phyloP scores from a whole-genome alignment of 345 rosid genomes.

The Brassica juncea region DNA sequence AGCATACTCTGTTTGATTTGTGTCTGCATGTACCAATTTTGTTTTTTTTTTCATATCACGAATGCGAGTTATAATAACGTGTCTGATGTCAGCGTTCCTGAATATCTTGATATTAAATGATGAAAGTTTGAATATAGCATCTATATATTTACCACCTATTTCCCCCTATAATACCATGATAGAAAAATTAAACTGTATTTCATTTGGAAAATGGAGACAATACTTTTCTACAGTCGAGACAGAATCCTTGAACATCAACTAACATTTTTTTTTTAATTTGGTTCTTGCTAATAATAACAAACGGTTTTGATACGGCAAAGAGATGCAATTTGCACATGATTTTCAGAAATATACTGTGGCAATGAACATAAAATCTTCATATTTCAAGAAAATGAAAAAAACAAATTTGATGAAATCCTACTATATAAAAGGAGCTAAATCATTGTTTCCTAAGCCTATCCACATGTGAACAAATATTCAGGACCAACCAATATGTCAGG shows the following conservation, averaged over 20 bases:
- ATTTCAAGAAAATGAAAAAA: background rate
- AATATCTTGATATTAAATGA: background rate
- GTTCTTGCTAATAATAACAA: background rate
- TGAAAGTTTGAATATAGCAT: background rate
- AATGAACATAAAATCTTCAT: background rate
- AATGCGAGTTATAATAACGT: background rate
- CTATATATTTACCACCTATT: background rate
- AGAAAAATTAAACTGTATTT: background rate
- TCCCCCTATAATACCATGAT: background rate
- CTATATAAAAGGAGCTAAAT: too few species aligned
- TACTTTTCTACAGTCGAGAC: background rate
- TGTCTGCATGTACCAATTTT: background rate
- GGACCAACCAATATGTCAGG: too few species aligned
- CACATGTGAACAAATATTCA: too few species aligned
- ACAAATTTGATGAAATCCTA: background rate
- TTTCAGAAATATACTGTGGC: background rate
- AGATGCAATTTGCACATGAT: background rate
- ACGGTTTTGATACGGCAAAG: background rate
- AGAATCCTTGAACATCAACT: background rate
- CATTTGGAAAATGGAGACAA: background rate
- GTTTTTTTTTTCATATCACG: background rate
- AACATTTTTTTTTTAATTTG: background rate
- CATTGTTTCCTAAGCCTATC: too few species aligned
- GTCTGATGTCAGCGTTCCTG: background rate
- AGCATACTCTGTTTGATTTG: background rate